Evolutionary conservation across 1,284 basidiomycete species (phyloP), one percentile per base, ranked within the genome.

Genomic region (Moesziomyces aphidis): DNA sequence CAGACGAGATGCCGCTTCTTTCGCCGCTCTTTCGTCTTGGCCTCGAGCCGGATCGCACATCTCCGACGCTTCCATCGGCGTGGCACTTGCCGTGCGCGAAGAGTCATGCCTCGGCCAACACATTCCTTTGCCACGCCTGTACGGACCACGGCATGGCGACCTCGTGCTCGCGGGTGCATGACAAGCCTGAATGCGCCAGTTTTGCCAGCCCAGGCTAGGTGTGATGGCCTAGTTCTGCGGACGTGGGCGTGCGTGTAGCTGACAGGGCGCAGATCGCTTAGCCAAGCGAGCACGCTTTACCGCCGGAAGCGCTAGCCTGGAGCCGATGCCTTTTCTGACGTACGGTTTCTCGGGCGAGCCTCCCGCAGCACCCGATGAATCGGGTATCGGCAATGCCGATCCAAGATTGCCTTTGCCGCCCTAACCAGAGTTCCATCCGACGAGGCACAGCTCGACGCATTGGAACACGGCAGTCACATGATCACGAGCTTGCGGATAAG

Each of bases 281-380:
- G 1, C 4, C 39, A 42, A 42, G 15, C 39, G 39, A 42, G 19
- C 39, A 34, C 39, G 7, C 39, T 11, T 19, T 42, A 8, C 39
- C 39, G 39, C 39, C 39, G 39, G 39, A 42, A 42, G 39, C 39
- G 31, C 31, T 7, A 13, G 31, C 13, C 31, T 34, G 31, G 31
- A 13, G 31, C 31, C 31, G 31, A 10, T 34, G 31, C 9, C 13
- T 10, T 34, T 13, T 13, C 10, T 34, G 31, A 34, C 21, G 22
- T 13, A 22, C 45, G 46, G 22, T 48, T 48, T 24, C 46, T 48
- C 46, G 46, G 46, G 46, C 46, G 46, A 48, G 46, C 46, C 17
- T 9, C n/a, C 45, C 19, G 21, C 45, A 10, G 22, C 21, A n/a
- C 22, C 23, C 31, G 31, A 34, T 34, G 31, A 5, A 4, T 34